phyloP scores from a whole-genome alignment of 495 filamentous ascomycete genomes.

The Aspergillus panamensis region DNA sequence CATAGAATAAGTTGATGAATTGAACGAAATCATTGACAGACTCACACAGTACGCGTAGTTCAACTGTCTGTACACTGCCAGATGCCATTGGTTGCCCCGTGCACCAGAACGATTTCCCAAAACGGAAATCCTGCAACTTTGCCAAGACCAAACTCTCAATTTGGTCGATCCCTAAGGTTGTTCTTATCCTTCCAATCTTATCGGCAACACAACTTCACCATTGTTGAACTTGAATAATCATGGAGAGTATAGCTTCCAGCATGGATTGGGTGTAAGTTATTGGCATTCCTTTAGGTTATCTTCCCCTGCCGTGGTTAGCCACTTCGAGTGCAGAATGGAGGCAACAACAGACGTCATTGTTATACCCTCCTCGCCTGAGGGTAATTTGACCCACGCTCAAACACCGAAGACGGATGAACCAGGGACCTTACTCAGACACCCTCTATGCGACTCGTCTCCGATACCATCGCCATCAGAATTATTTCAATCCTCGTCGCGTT shows the following conservation, averaged over 20 bases:
- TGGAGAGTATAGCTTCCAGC: neutral
- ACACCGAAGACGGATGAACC: constrained; percentile 11
- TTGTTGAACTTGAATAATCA: neutral
- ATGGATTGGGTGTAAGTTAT: neutral
- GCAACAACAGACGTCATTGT: constrained; percentile 33
- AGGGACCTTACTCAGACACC: constrained; percentile 14
- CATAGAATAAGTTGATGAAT: neutral
- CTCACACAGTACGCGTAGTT: too few species aligned
- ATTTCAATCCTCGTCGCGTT: constrained; percentile 27
- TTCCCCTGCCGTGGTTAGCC: neutral
- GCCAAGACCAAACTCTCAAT: constrained; percentile 32
- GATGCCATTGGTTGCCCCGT: constrained; percentile 37
- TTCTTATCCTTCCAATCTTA: neutral
- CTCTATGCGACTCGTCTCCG: constrained; percentile 26
- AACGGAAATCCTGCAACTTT: constrained; percentile 35
- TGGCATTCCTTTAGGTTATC: neutral
- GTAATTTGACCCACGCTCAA: constrained; percentile 22
- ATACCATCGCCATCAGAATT: constrained; percentile 37
- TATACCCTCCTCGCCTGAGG: constrained; percentile 43
- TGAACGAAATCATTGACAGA: neutral
- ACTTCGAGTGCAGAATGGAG: constrained; percentile 25
- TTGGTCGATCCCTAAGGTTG: neutral
- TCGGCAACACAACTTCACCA: neutral
- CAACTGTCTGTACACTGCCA: neutral
- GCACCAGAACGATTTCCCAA: constrained; percentile 29